A percentile compares a stretch with the other conserved stretches of the same genome.
These are phyloP conservation scores for Cryptosporidium sp. DNA, from an alignment of 169 alveolate species.

Conservation along the genomic window DNA sequence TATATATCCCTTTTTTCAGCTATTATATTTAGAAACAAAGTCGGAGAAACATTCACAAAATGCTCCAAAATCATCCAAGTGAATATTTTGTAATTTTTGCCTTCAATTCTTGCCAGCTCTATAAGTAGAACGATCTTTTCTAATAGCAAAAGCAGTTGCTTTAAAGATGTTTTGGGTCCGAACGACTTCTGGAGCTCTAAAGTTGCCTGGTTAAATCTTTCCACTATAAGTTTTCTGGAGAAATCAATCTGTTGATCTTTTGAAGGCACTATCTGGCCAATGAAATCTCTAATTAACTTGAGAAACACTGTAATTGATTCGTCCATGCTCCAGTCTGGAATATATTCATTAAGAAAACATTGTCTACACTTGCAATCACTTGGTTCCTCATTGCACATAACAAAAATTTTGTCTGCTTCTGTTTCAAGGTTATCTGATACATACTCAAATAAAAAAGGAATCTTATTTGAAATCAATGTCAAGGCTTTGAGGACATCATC, in stretches of 20 bases:
- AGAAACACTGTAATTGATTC: slow-evolving; percentile 56
- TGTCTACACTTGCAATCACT: not conserved
- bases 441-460: slow-evolving; percentile 45
- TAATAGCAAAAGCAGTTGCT: slow-evolving; percentile 1
- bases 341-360: slow-evolving; percentile 17
- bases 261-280: slow-evolving; percentile 29
- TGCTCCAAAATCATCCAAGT: slow-evolving; percentile 38
- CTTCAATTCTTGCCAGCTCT: slow-evolving; percentile 39
- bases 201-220: slow-evolving; percentile 40
- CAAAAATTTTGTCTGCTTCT: not conserved
- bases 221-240: slow-evolving; percentile 42
- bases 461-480: slow-evolving; percentile 33
- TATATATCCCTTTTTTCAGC: slow-evolving; percentile 9
- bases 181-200: slow-evolving; percentile 17
- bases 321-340: slow-evolving; percentile 45
- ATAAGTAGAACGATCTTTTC: slow-evolving; percentile 34
- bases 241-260: slow-evolving; percentile 4
- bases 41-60: slow-evolving; percentile 37
- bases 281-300: slow-evolving; percentile 45
- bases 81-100: not conserved
- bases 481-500: slow-evolving; percentile 28
- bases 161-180: not conserved
- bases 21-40: slow-evolving; percentile 24
- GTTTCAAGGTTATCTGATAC: slow-evolving; percentile 14
- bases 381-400: not conserved